Evolutionary conservation across 1,284 basidiomycete genomes (phyloP).

Genomic region (Moesziomyces sp.): DNA sequence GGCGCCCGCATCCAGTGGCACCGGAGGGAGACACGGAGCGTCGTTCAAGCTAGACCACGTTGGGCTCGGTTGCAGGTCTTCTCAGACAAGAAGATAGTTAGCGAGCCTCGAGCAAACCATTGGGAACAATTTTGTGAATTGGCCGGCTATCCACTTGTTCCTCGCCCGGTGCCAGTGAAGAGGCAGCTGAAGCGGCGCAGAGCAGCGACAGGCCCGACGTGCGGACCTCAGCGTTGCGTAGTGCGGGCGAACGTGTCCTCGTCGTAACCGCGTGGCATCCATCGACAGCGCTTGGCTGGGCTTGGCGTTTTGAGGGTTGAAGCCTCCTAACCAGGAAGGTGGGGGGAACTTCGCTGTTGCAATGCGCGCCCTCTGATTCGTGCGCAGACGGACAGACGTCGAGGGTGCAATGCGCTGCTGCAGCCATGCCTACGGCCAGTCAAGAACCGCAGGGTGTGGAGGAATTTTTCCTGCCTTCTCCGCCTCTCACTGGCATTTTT

Average conservation of each 20-base stretch:
- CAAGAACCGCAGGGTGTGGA: not conserved
- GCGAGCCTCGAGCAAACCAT: not conserved
- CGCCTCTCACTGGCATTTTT: not conserved
- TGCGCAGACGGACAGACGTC: not conserved
- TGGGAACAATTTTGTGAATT: not conserved
- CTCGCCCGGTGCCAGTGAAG: not conserved
- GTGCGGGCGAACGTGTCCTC: not conserved
- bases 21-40: too few relatives aligned
- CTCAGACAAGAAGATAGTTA: not conserved
- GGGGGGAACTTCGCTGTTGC: too few relatives aligned
- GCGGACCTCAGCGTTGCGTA: not conserved
- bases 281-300: not conserved
- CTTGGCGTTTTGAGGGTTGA: not conserved
- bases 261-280: not conserved
- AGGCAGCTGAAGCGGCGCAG: not conserved
- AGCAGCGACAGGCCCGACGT: not conserved
- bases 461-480: not conserved
- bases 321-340: too few relatives aligned
- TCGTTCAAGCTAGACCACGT: not conserved
- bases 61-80: not conserved
- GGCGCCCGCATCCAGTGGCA: too few relatives aligned
- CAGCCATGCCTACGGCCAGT: not conserved
- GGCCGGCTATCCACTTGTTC: not conserved
- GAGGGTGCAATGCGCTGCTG: not conserved
- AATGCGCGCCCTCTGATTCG: not conserved